phyloP scores from a whole-genome alignment of 2,329 filamentous ascomycete species.

The Colletotrichum paranaense region DNA sequence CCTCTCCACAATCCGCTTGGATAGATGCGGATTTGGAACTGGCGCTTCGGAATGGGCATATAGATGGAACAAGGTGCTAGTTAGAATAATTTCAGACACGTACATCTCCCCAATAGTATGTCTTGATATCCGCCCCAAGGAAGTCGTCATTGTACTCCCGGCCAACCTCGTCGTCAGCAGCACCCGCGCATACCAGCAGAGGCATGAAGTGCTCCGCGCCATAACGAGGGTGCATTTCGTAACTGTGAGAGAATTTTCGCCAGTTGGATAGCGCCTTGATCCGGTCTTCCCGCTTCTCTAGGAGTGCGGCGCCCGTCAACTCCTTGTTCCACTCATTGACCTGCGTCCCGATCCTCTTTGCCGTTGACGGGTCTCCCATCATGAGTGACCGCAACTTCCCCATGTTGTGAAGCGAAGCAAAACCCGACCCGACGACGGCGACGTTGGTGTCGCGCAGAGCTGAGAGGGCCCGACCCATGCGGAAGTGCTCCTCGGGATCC shows the following conservation, averaged over 20 bases:
- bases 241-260: slow-evolving; percentile 59
- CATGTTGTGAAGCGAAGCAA: slow-evolving; percentile 69
- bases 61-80: slow-evolving; percentile 12
- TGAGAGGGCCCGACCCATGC: slow-evolving; percentile 64
- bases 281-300: slow-evolving; percentile 47
- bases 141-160: slow-evolving; percentile 61
- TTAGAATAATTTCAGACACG: slow-evolving; percentile 28
- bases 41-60: slow-evolving; percentile 19
- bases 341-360: slow-evolving; percentile 39
- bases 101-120: slow-evolving; percentile 63
- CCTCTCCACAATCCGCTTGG: slow-evolving; percentile 10
- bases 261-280: slow-evolving; percentile 56
- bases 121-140: slow-evolving; percentile 60
- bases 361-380: slow-evolving; percentile 36
- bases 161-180: slow-evolving; percentile 57
- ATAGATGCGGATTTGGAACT: neutral
- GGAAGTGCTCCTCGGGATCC: slow-evolving; percentile 58
- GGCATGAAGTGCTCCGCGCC: slow-evolving; percentile 71
- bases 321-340: slow-evolving; percentile 58
- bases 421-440: slow-evolving; percentile 70
- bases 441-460: slow-evolving; percentile 62
- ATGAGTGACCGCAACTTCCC: slow-evolving; percentile 55
- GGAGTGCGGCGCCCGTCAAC: slow-evolving; percentile 53
- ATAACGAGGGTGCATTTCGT: slow-evolving; percentile 64
- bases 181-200: slow-evolving; percentile 66